A percentile compares a stretch with the other conserved stretches of the same genome.
These are phyloP conservation scores for Curvularia verruculosa DNA, from an alignment of 2,329 filamentous ascomycete species.

Conservation along the genomic window DNA sequence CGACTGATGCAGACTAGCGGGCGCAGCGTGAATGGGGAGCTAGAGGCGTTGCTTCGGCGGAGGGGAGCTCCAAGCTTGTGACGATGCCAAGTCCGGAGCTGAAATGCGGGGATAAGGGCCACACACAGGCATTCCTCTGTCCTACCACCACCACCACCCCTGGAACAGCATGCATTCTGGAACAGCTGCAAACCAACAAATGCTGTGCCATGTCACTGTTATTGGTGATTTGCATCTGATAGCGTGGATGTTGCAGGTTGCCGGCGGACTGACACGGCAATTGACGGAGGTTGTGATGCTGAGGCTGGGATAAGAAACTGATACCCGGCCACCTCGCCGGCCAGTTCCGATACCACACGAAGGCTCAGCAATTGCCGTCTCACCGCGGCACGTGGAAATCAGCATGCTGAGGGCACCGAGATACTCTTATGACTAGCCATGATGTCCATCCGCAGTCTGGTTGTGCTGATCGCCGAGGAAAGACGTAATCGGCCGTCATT, in stretches of 20 bases:
- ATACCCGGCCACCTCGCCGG: constrained; percentile 16
- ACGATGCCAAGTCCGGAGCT: constrained; percentile 40
- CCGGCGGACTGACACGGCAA: constrained; percentile 32
- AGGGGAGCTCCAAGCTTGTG: constrained; percentile 45
- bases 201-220: constrained; percentile 12
- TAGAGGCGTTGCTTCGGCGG: constrained; percentile 33
- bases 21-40: constrained; percentile 38
- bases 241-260: constrained; percentile 30
- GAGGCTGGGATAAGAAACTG: constrained; percentile 14
- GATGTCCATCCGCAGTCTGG: neutral
- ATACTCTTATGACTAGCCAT: constrained; percentile 1
- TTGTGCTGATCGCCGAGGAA: constrained; percentile 1
- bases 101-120: constrained; percentile 32
- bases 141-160: constrained; percentile 27
- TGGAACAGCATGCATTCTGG: constrained; percentile 8
- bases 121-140: constrained; percentile 8
- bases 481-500: constrained; percentile 10
- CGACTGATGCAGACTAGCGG: constrained; percentile 36
- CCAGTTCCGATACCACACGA: constrained; percentile 15
- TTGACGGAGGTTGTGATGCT: constrained; percentile 33
- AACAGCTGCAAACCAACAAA: constrained; percentile 1
- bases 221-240: constrained; percentile 13
- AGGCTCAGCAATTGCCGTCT: neutral
- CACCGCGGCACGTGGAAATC: constrained; percentile 2
- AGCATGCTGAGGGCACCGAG: neutral